Evolutionary conservation across 345 rosid genomes (phyloP), one percentile per base, ranked within the genome.

Genomic region (Leavenworthia alabamica): DNA sequence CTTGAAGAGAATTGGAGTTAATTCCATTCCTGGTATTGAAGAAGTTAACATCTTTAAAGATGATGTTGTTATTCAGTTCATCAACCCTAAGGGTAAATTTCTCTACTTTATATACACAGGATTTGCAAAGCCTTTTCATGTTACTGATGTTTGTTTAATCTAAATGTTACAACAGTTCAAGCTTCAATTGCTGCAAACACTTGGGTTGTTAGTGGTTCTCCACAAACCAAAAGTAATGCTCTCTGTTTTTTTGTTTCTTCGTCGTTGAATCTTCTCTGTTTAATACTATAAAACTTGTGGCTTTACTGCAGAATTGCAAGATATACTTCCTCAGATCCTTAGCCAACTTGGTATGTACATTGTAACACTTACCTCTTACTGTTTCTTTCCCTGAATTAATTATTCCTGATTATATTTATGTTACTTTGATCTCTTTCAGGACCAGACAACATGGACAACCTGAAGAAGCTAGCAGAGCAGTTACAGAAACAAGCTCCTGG

Each of bases 1-100:
- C 17, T 57, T 93, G 35, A 93, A 93, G 81, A 89, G 97, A 70
- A 86, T 93, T 62, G 99, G 99, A 15, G 97, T 93, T 32, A 87
- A 84, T 51, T 77, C 90, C 36, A 93, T 93, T 27, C 96, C 99
- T 10, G 96, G 89, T 0, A 89, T 93, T 13, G 97, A 89, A 67
- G 99, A 93, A 76, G 99, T 93, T 46, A 89, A 89, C 76, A 93
- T 93, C 60, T 93, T 93, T 54, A 89, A 93, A 82, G 99, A 93
- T 72, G 99, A 93, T 56, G 68, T 87, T 2, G 97, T 93, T 28
- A 84, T 89, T 69, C 99, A 93, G 66, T 93, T 93, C 56, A 6
- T 54, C 49, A 89, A 80, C 71, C 99, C 99, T 19, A 93, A 93
- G 79, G 98, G 98, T 91, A 62, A 32, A 16, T 31, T 24, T 62